Percentiles rank a stretch among this genome's conserved stretches.
Evolutionary conservation across 768 basidiomycete species (phyloP).

Genomic region (Pilatotrama ljubarskyi): DNA sequence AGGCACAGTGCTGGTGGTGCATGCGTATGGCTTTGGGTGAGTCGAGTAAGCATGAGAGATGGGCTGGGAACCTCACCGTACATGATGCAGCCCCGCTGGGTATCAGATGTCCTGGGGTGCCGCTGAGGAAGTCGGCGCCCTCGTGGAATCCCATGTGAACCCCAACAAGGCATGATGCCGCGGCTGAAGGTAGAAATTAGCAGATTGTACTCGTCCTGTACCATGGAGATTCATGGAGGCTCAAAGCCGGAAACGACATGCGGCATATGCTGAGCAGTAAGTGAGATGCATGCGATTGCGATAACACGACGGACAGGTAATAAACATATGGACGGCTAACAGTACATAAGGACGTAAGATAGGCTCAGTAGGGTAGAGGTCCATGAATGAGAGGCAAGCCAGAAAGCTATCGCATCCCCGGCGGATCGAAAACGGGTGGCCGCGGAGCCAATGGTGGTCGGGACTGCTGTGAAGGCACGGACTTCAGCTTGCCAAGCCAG

Average conservation of each 20-base stretch:
- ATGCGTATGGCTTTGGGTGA: slow-evolving; percentile 64
- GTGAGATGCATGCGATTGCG: slow-evolving; percentile 6
- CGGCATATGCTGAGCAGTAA: neutral
- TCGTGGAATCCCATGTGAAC: slow-evolving; percentile 21
- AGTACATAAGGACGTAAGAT: slow-evolving; percentile 17
- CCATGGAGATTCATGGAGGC: neutral
- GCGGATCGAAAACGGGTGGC: slow-evolving; percentile 14
- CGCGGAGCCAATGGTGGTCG: slow-evolving; percentile 5
- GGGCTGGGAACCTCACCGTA: neutral
- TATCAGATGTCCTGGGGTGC: slow-evolving; percentile 34
- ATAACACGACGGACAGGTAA: slow-evolving; percentile 10
- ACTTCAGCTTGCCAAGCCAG: slow-evolving; percentile 74
- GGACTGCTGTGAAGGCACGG: slow-evolving; percentile 26
- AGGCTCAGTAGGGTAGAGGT: neutral
- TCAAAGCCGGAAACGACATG: neutral
- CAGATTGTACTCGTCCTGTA: neutral
- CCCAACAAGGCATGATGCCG: neutral
- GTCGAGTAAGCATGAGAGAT: slow-evolving; percentile 7
- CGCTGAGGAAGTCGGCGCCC: slow-evolving; percentile 24
- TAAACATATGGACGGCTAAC: slow-evolving; percentile 20
- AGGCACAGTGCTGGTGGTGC: slow-evolving; percentile 42
- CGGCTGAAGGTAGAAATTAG: neutral
- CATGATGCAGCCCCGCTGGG: slow-evolving; percentile 25
- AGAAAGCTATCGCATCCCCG: slow-evolving; percentile 7
- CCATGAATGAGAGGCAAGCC: neutral